Evolutionary conservation across 208 protist species (phyloP).

Genomic region (Leishmania arabica): DNA sequence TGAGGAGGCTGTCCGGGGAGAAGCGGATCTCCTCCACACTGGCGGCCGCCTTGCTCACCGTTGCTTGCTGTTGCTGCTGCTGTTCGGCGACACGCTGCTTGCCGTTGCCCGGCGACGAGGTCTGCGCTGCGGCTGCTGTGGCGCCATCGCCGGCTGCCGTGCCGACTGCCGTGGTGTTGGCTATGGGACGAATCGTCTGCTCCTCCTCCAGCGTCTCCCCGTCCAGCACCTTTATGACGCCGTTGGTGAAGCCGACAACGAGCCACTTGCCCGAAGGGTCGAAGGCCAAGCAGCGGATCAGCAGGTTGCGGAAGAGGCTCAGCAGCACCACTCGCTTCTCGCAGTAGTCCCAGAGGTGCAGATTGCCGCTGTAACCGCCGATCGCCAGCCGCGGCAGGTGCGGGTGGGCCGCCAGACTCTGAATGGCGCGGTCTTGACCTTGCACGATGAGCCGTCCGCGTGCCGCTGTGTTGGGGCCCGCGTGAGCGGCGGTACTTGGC

Average conservation of each 20-base stretch:
- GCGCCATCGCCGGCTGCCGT: conserved; percentile 2
- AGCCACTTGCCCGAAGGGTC: conserved; percentile 84
- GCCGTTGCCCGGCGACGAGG: background rate
- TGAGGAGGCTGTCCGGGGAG: conserved; percentile 71
- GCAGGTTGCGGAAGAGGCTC: conserved; percentile 79
- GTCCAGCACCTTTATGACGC: conserved; percentile 91
- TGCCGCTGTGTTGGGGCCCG: conserved; percentile 35
- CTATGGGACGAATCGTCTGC: conserved; percentile 58
- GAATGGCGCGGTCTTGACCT: conserved; percentile 86
- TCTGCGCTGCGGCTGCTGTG: background rate
- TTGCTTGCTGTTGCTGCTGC: conserved; percentile 10
- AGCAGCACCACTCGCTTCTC: conserved; percentile 71
- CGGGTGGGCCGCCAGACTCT: conserved; percentile 86
- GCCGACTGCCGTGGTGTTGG: conserved; percentile 2
- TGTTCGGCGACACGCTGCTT: background rate
- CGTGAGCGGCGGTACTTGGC: conserved; percentile 20
- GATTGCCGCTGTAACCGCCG: conserved; percentile 80
- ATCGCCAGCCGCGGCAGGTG: conserved; percentile 82
- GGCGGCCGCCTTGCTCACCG: conserved; percentile 60
- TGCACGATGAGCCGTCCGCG: conserved; percentile 88
- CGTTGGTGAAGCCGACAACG: conserved; percentile 93
- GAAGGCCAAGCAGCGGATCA: conserved; percentile 87
- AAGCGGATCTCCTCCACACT: conserved; percentile 83
- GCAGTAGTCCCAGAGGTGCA: conserved; percentile 94
- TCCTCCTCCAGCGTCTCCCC: conserved; percentile 82